A percentile compares a stretch with the other conserved stretches of the same genome.
These are phyloP conservation scores for Plantago lanceolata DNA, from an alignment of 305 asterid genomes.

Conservation along the genomic window DNA sequence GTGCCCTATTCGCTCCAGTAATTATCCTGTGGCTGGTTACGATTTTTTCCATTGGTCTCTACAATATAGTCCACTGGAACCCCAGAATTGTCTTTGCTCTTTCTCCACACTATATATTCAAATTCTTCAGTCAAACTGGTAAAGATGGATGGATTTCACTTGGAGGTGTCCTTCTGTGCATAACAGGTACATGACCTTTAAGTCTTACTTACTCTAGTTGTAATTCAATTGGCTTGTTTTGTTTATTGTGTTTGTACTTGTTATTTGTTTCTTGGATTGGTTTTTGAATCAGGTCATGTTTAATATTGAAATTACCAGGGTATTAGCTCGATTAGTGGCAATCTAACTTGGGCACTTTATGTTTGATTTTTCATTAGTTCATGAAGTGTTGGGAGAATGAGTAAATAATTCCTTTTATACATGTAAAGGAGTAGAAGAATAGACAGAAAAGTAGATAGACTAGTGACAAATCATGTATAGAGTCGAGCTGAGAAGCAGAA, in stretches of 20 bases:
- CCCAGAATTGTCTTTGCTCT: slow-evolving; percentile 75
- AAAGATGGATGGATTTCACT: slow-evolving; percentile 90
- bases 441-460: neutral
- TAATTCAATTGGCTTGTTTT: too few relatives aligned
- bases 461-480: neutral
- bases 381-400: too few relatives aligned
- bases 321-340: too few relatives aligned
- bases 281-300: too few relatives aligned
- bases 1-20: slow-evolving; percentile 84
- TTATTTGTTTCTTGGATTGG: too few relatives aligned
- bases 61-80: slow-evolving; percentile 75
- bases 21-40: slow-evolving; percentile 83
- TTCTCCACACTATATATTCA: slow-evolving; percentile 79
- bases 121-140: slow-evolving; percentile 69
- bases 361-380: too few relatives aligned
- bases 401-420: neutral
- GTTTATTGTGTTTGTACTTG: too few relatives aligned
- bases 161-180: slow-evolving; percentile 89
- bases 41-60: slow-evolving; percentile 69
- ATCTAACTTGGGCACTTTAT: too few relatives aligned
- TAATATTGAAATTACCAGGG: too few relatives aligned
- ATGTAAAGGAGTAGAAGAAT: neutral
- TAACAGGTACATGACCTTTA: slow-evolving; percentile 50
- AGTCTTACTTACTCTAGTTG: neutral
- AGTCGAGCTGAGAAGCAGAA: neutral